phyloP scores from a whole-genome alignment of 1,139 yeast species.

The Candida sojae region DNA sequence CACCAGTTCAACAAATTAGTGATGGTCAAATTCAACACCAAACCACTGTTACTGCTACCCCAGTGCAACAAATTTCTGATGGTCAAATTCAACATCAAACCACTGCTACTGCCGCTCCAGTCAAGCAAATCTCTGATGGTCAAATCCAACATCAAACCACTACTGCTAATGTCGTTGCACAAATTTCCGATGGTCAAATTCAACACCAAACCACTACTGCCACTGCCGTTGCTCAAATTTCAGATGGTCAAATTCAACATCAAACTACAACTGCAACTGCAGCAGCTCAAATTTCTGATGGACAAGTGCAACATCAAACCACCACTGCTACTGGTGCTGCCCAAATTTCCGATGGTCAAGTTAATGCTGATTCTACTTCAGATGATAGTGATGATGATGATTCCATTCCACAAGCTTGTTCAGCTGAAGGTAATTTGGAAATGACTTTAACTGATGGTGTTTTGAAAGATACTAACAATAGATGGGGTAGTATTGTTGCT shows the following conservation, averaged over 20 bases:
- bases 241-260: conserved; percentile 41
- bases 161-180: conserved; percentile 32
- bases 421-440: conserved; percentile 20
- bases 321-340: conserved; percentile 29
- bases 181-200: conserved; percentile 44
- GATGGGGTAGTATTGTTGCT: conserved; percentile 82
- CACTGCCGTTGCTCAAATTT: conserved; percentile 39
- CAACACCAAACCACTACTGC: conserved; percentile 34
- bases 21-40: conserved; percentile 45
- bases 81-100: conserved; percentile 44
- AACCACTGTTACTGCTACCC: conserved; percentile 19
- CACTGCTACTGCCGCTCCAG: conserved; percentile 24
- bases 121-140: conserved; percentile 34
- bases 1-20: conserved; percentile 34
- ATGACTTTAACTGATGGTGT: conserved; percentile 55
- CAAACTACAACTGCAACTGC: conserved; percentile 36
- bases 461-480: conserved; percentile 62
- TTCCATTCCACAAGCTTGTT: conserved; percentile 11
- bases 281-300: conserved; percentile 39
- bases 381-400: background rate
- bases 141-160: conserved; percentile 34
- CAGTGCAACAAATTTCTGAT: conserved; percentile 39
- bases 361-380: conserved; percentile 6
- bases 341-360: conserved; percentile 16
- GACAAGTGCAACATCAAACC: conserved; percentile 42